phyloP scores from a whole-genome alignment of 1,139 yeast species.

The Casaregolazyma suthepensis region DNA sequence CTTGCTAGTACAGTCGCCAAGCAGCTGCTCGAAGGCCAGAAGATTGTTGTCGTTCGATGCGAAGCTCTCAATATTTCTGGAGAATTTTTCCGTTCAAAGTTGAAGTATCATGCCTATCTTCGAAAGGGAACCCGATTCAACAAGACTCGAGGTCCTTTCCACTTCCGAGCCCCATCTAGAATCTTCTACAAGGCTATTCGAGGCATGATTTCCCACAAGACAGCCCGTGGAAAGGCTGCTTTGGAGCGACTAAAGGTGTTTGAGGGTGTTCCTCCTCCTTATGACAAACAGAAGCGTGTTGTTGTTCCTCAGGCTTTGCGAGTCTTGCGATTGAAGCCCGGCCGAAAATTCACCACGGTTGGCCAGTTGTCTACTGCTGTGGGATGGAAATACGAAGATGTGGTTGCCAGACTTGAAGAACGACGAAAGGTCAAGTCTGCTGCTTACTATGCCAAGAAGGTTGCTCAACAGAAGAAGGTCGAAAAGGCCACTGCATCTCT shows the following conservation, averaged over 20 bases:
- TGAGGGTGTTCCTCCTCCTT: constrained; percentile 99
- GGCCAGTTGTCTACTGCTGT: constrained; percentile 95
- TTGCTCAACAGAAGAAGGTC: constrained; percentile 89
- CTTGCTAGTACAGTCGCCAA: constrained; percentile 98
- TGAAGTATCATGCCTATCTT: constrained; percentile 99
- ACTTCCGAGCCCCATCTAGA: constrained; percentile 99
- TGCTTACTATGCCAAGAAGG: constrained; percentile 98
- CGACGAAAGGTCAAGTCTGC: constrained; percentile 99
- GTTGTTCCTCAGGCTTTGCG: constrained; percentile 99
- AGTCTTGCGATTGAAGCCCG: constrained; percentile 98
- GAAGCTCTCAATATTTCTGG: constrained; percentile 99
- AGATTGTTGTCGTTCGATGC: constrained; percentile 94
- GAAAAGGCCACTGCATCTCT: constrained; percentile 77
- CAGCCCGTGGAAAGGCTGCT: constrained; percentile 99
- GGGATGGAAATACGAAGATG: constrained; percentile 99
- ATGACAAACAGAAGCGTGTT: constrained; percentile 99
- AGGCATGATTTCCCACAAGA: constrained; percentile 99
- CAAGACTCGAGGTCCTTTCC: constrained; percentile 99
- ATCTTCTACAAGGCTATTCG: constrained; percentile 98
- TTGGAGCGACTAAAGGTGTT: constrained; percentile 98
- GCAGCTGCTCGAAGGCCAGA: constrained; percentile 97
- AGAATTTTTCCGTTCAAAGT: constrained; percentile 99
- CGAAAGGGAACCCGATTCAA: constrained; percentile 99
- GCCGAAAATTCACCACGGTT: constrained; percentile 99
- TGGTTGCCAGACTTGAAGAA: constrained; percentile 96